Percentiles rank a stretch among this genome's conserved stretches.
These are phyloP conservation scores for Pisolithus marmoratus DNA, from an alignment of 768 basidiomycete species.

Conservation along the genomic window DNA sequence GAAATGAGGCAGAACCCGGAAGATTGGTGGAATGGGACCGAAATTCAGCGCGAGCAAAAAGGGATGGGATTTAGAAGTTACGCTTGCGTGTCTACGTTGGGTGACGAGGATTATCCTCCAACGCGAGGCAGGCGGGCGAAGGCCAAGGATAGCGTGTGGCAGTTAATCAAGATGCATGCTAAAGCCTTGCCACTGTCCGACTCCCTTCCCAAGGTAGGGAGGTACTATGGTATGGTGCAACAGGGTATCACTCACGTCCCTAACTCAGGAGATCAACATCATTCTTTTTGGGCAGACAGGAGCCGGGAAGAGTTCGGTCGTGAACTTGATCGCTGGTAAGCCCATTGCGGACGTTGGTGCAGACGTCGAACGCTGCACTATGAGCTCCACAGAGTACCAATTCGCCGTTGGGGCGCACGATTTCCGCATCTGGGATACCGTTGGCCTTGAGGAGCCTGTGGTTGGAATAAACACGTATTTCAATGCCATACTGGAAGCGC, in stretches of 20 bases:
- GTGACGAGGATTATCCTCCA: background rate
- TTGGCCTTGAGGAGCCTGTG: conserved; percentile 10
- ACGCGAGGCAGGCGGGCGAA: background rate
- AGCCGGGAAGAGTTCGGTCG: conserved; percentile 5
- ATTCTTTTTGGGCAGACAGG: conserved; percentile 4
- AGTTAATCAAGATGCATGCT: background rate
- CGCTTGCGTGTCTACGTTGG: background rate
- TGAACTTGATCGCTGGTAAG: conserved; percentile 8
- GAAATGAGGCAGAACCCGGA: background rate
- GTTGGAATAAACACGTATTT: background rate
- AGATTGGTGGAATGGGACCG: background rate
- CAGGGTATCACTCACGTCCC: background rate
- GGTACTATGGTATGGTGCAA: background rate
- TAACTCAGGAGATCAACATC: background rate
- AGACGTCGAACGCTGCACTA: conserved; percentile 23
- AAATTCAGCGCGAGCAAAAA: background rate
- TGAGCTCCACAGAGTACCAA: conserved; percentile 7
- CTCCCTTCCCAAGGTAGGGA: background rate
- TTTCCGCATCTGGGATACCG: conserved; percentile 18
- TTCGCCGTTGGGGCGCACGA: background rate
- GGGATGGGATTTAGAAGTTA: background rate
- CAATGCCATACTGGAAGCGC: background rate
- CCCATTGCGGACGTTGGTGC: conserved; percentile 17
- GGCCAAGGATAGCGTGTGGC: background rate
- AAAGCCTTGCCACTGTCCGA: background rate